A percentile compares a stretch with the other conserved stretches of the same genome.
These are phyloP conservation scores for Didymella glomerata DNA, from an alignment of 2,329 filamentous ascomycete genomes.

Conservation along the genomic window DNA sequence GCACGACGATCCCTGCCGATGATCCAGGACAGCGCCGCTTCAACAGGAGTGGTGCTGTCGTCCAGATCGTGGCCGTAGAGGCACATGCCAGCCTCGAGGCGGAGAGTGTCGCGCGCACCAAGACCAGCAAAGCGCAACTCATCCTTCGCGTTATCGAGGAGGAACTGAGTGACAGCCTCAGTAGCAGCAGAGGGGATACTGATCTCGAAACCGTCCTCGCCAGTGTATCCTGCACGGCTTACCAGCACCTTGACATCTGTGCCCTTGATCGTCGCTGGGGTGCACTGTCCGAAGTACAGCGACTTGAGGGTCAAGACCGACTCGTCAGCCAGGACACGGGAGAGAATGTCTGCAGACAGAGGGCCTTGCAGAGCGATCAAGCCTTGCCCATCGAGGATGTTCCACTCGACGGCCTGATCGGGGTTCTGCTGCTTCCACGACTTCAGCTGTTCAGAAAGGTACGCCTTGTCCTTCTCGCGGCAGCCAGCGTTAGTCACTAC, in stretches of 20 bases:
- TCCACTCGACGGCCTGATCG: constrained; percentile 67
- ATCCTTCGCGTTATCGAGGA: constrained; percentile 69
- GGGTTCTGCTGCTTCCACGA: constrained; percentile 53
- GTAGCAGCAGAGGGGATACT: constrained; percentile 76
- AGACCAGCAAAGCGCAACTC: constrained; percentile 84
- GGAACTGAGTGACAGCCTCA: constrained; percentile 70
- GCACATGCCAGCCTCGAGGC: constrained; percentile 97
- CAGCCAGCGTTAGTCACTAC: constrained; percentile 96
- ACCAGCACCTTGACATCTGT: constrained; percentile 71
- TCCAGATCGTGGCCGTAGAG: constrained; percentile 99
- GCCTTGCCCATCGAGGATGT: constrained; percentile 75
- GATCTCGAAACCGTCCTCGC: constrained; percentile 98
- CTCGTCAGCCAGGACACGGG: constrained; percentile 65
- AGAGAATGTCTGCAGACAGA: constrained; percentile 73
- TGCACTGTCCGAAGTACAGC: constrained; percentile 83
- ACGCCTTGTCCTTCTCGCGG: constrained; percentile 84
- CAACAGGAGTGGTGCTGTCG: constrained; percentile 75
- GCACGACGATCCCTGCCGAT: constrained; percentile 79
- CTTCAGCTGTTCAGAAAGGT: constrained; percentile 74
- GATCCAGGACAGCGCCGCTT: constrained; percentile 77
- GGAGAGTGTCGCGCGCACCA: constrained; percentile 88
- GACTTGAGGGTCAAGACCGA: constrained; percentile 56
- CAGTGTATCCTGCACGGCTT: constrained; percentile 92
- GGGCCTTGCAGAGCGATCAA: constrained; percentile 92
- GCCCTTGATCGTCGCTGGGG: constrained; percentile 69